Percentiles rank a stretch among this genome's conserved stretches.
These are phyloP conservation scores for Xylaria polymorpha DNA, from an alignment of 2,329 filamentous ascomycete genomes.

Conservation along the genomic window DNA sequence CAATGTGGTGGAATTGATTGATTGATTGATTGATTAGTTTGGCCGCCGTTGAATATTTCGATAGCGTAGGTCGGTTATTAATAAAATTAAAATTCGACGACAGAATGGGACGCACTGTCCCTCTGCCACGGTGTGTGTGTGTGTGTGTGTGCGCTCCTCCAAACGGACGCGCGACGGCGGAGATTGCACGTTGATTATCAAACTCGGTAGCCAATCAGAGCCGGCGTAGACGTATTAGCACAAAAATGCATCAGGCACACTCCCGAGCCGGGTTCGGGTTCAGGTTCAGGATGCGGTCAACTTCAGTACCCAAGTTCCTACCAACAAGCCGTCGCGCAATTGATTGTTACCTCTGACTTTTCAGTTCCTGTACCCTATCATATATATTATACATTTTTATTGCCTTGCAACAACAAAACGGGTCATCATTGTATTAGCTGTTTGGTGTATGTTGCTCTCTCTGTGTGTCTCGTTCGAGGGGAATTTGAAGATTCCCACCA, in stretches of 20 bases:
- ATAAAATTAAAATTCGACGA: background rate
- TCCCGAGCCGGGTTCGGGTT: too few species aligned
- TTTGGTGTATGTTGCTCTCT: background rate
- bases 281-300: background rate
- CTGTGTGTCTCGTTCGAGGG: background rate
- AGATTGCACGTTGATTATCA: conserved; percentile 5
- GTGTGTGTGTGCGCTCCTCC: background rate
- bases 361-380: background rate
- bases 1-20: background rate
- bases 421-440: background rate
- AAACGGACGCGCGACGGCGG: conserved; percentile 28
- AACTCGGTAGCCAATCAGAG: conserved; percentile 32
- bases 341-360: background rate
- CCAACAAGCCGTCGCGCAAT: background rate
- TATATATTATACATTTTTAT: background rate
- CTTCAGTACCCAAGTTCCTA: background rate
- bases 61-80: background rate
- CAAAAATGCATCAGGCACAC: background rate
- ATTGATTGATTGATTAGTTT: background rate
- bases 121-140: background rate
- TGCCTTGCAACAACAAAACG: background rate
- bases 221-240: background rate
- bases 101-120: background rate
- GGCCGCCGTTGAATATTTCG: background rate
- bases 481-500: too few species aligned